Conservation (phyloP, 768 basidiomycete genomes). For the Tremella yokohamensis region DNA sequence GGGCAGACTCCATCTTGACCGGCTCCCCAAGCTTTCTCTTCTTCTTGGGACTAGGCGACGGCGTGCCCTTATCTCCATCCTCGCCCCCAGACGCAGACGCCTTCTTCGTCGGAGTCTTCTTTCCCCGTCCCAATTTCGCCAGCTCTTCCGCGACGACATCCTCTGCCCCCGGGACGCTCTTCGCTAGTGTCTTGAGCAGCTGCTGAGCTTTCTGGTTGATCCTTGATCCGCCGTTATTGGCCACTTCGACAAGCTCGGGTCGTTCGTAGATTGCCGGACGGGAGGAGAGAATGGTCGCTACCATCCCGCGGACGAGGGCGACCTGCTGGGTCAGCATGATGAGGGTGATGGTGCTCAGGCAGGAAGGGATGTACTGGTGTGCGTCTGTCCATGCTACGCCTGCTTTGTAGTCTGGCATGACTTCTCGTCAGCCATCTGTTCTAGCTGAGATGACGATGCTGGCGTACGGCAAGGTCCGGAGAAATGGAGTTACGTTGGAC, state of each 20-base stretch:
- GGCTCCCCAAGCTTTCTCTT: not conserved
- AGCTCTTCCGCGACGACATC: slow-evolving; percentile 23
- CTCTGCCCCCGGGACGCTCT: slow-evolving; percentile 9
- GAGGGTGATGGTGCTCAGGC: not conserved
- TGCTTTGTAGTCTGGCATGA: slow-evolving; percentile 1
- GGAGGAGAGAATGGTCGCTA: slow-evolving; percentile 12
- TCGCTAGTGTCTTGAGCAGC: slow-evolving; percentile 11
- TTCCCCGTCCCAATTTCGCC: not conserved
- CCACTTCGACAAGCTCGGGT: slow-evolving; percentile 16
- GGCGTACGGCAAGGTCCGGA: too few relatives aligned
- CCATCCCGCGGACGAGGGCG: slow-evolving; percentile 8
- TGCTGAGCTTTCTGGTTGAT: slow-evolving; percentile 36
- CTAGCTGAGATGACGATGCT: too few relatives aligned
- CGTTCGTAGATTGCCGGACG: slow-evolving; percentile 16
- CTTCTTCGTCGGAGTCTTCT: slow-evolving; percentile 4
- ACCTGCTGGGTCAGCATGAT: slow-evolving; percentile 7
- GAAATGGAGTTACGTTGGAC: too few relatives aligned
- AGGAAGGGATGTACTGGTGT: not conserved
- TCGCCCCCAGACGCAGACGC: not conserved
- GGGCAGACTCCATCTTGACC: not conserved
- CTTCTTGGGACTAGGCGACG: slow-evolving; percentile 4
- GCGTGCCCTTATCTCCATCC: not conserved
- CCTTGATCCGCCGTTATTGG: slow-evolving; percentile 28
- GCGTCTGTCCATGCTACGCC: slow-evolving; percentile 7
- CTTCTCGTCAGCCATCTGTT: not conserved